Base-by-base conservation (phyloP, 164 flowering plant genomes). In the Vitis labrusca region DNA sequence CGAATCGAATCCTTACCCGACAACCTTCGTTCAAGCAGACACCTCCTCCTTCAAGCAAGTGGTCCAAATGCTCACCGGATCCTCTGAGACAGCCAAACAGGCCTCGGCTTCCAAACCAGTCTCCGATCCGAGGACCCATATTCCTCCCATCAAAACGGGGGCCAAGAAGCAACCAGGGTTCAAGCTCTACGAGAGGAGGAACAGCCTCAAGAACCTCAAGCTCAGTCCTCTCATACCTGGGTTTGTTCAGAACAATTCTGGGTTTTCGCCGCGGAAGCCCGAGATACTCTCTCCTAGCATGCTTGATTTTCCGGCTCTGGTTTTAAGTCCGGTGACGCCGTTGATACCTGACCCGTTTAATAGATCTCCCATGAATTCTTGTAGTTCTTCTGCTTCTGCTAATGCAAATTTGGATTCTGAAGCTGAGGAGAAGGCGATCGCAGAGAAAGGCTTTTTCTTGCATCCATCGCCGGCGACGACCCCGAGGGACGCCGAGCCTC, bases 21-120 rank as follows among this genome's bases (percentile, higher is more conserved):
- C 93, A 5, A 89, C 93, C 55, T 89, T 87, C 73, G 89, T 89
- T 71, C 93, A 89, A 68, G 93, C 93, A 0, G 91, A 89, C 79
- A 77, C 91, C 3, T 64, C 85, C 61, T 82, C 91, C 67, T 89
- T 89, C 86, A 89, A 89, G 52, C 91, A 87, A 73, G 93, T 89
- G 0, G 93, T 89, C 37, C 93, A 89, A 65, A 89, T 89, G 88
- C 84, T 89, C 1, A 89, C 93, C 58, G 93, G 93, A 48, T 84
- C 89, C 67, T 70, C 89, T 67, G 81, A 83, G 27, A 79, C 87
- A 37, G 82, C 82, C 63, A 85, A 82, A 69, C 78, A 63, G 8
- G 81, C 74, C 9, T 67, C 80, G 3, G 37, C 64, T 8, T 11
- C 27, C 7, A 69, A 65, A 53, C 61, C 71, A 52, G 29, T 73